A percentile compares a stretch with the other conserved stretches of the same genome.
phyloP scores from a whole-genome alignment of 2,329 filamentous ascomycete species.

The Stachybotrys elegans region DNA sequence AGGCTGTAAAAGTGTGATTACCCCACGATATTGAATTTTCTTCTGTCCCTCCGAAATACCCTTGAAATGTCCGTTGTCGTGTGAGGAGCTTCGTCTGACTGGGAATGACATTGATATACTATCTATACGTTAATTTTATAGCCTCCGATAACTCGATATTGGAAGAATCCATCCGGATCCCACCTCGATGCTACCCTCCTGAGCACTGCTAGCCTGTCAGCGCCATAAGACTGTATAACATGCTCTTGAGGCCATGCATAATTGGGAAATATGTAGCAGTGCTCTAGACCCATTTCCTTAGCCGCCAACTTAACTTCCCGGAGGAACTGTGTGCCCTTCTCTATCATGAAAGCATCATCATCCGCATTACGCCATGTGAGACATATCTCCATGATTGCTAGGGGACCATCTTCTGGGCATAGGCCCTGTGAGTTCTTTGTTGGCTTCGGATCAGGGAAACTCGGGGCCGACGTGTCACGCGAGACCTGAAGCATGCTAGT shows the following conservation, averaged over 20 bases:
- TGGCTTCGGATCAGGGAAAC: not conserved
- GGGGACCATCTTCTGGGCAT: not conserved
- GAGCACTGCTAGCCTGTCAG: not conserved
- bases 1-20: no score
- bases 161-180: not conserved
- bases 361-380: not conserved
- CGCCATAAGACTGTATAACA: not conserved
- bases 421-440: not conserved
- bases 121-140: no score
- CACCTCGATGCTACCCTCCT: not conserved
- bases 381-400: not conserved
- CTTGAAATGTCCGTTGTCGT: no score
- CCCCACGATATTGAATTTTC: no score
- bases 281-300: not conserved
- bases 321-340: not conserved
- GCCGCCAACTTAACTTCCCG: not conserved
- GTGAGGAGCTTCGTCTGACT: no score
- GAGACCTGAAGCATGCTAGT: not conserved
- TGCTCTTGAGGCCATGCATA: not conserved
- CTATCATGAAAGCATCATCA: not conserved
- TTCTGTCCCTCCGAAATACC: no score
- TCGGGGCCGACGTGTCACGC: not conserved
- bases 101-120: no score
- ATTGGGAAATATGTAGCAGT: not conserved
- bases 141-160: not conserved